Evolutionary conservation across 495 filamentous ascomycete genomes (phyloP), one percentile per base, ranked within the genome.

Genomic region (Tuber microsphaerosporum): DNA sequence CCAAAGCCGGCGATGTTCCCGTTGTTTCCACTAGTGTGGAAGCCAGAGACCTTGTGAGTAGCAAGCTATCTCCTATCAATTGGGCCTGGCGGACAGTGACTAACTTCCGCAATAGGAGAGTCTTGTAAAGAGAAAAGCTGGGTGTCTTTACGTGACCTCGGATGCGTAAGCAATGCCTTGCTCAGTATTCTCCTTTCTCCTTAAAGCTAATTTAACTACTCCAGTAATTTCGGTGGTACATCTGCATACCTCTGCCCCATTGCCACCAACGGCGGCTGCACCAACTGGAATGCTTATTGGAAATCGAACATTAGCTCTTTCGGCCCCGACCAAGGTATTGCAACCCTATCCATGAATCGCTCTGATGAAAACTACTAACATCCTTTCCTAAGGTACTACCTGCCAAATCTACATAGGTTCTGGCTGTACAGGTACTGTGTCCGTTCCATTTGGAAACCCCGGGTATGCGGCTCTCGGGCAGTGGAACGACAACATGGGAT

Each of bases 361-460:
- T 22, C 46, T 51, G 20, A n/a, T n/a, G 44, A 10, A n/a, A 20
- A 9, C 20, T 2, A 7, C 46, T 51, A 7, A 51, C 22, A n/a
- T n/a, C 17, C 20, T 9, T 0, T 51, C 20, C 2, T 5, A 22
- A 51, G 46, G 46, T 51, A 51, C 17, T 16, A 48, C 17, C 19
- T 48, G 45, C 45, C 46, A n/a, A 51, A n/a, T 51, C 20, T 51
- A 0, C 46, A 51, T 20, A 4, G 20, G 19, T 0, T 0, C 45
- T 0, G 0, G 0, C 19, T 48, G 46, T 48, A 0, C 17, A 4
- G 3, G 19, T 22, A 7, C 2, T 4, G 6, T 0, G 0, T 48
- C 46, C 7, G 19, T 6, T 0, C 1, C 46, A 22, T 48, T 48
- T 22, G 46, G 19, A 48, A 22, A 48, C 46, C 46, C 46, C 19